phyloP scores from a whole-genome alignment of 2,329 filamentous ascomycete species.

The Cytospora piceicola region DNA sequence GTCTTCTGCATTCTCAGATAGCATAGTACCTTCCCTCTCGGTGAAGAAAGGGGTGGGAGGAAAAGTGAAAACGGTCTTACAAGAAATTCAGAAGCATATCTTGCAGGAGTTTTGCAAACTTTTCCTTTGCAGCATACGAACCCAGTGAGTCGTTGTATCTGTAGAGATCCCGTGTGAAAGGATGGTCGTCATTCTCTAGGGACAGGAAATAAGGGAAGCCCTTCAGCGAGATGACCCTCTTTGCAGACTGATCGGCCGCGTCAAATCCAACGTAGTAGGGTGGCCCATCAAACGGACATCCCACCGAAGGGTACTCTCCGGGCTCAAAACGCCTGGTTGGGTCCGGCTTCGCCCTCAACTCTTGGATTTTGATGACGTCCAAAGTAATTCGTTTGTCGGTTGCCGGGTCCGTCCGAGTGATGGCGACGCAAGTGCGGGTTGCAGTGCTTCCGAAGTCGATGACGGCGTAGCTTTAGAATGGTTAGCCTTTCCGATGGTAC shows the following conservation, averaged over 20 bases:
- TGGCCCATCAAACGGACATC: constrained; percentile 14
- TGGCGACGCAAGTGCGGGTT: constrained; percentile 6
- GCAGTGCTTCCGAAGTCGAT: constrained; percentile 15
- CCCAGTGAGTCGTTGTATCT: neutral
- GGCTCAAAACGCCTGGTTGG: neutral
- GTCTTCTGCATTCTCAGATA: neutral
- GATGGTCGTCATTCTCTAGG: constrained; percentile 2
- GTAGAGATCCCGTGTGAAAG: constrained; percentile 10
- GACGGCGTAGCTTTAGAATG: neutral
- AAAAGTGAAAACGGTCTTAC: neutral
- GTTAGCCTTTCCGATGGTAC: neutral
- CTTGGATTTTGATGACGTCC: neutral
- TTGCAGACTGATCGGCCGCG: neutral
- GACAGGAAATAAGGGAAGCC: constrained; percentile 10
- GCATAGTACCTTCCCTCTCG: neutral
- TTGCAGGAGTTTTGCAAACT: neutral
- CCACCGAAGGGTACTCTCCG: constrained; percentile 12
- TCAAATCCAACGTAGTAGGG: constrained; percentile 10
- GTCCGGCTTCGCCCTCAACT: neutral
- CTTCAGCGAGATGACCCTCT: constrained; percentile 12
- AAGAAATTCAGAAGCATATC: constrained; percentile 3
- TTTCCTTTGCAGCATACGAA: neutral
- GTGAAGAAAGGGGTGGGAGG: neutral
- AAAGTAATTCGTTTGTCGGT: neutral
- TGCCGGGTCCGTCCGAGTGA: neutral